Evolutionary conservation across 2,329 filamentous ascomycete species (phyloP).

Genomic region (Trichocomaceae sp.): DNA sequence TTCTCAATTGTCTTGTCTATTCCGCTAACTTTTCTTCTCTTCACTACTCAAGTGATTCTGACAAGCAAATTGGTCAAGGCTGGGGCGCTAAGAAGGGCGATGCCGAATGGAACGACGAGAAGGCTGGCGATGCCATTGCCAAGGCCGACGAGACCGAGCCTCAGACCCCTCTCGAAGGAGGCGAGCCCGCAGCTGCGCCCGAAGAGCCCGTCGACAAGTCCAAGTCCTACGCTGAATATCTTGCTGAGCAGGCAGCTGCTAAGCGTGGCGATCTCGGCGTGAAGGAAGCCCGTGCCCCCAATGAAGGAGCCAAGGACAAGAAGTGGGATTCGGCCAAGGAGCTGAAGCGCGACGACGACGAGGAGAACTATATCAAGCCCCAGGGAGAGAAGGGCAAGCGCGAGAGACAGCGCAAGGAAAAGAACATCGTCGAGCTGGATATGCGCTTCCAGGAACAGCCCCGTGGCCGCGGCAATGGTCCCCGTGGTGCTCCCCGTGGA

Average conservation of each 20-base stretch:
- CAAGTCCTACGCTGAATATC: constrained; percentile 85
- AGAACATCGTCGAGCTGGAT: constrained; percentile 84
- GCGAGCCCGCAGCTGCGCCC: constrained; percentile 27
- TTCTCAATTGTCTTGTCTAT: constrained; percentile 1
- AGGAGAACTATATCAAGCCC: constrained; percentile 68
- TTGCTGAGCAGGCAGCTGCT: constrained; percentile 69
- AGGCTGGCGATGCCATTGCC: constrained; percentile 83
- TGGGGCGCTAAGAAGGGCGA: constrained; percentile 81
- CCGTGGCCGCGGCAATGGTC: constrained; percentile 46
- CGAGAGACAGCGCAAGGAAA: constrained; percentile 85
- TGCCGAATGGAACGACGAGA: constrained; percentile 84
- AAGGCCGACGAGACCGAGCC: constrained; percentile 74
- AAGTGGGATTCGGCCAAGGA: constrained; percentile 86
- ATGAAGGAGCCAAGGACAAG: constrained; percentile 89
- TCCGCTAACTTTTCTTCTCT: constrained; percentile 20
- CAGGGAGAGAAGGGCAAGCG: constrained; percentile 68
- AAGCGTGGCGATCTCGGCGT: constrained; percentile 60
- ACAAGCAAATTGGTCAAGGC: constrained; percentile 61
- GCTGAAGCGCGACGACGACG: constrained; percentile 49
- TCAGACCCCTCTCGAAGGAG: constrained; percentile 42
- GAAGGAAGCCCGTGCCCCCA: constrained; percentile 75
- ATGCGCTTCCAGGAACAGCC: constrained; percentile 69
- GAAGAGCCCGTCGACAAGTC: constrained; percentile 66
- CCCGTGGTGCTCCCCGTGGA: constrained; percentile 42
- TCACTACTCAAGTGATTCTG: constrained; percentile 31